Base-by-base conservation (phyloP, 139 green algal genomes). In the Dunaliella sp. region DNA sequence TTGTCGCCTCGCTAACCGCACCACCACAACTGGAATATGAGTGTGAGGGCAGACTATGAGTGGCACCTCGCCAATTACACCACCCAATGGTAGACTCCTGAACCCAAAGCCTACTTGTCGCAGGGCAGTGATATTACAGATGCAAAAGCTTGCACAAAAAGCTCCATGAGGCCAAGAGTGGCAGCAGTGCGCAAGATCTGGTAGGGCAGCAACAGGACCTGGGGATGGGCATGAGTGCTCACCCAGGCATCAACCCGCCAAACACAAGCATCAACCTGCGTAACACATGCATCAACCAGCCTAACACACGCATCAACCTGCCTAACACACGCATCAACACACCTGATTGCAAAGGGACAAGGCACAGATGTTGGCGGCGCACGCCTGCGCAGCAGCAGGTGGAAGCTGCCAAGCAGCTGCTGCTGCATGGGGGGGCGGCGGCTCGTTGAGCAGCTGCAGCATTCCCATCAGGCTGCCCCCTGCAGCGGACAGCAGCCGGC, bases 401-500 rank as follows among this genome's bases (percentile, higher is more conserved):
- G 30, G 30, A n/a, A 81, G 32, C 30, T 34, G 77, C 77, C 77
- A 81, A 33, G 79, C 79, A 7, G 33, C 77, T 33, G 79, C 28
- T 22, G 30, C 73, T 33, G 73, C 73, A 78, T 78, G 26, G 73
- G 73, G 73, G 3, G 36, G 24, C 38, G 75, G 83, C 25, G 36
- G 80, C 1, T 88, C 87, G n/a, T 86, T 86, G 83, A 90, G 86
- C 22, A 86, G 80, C 26, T 32, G 57, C 25, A 87, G 84, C 86
- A 88, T 59, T 28, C 58, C 38, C 16, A 1, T 26, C 37, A 84
- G 75, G 83, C 82, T 36, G 36, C 78, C 83, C 1, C 79, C 83
- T 1, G 87, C 87, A 3, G 35, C 57, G 3, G 57, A 37, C 58
- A 93, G 86, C 77, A 91, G 81, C 57, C 87, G 84, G 26, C 90